Evolutionary conservation across 768 basidiomycete species (phyloP), one percentile per base, ranked within the genome.

Genomic region (Mycena belliarum): DNA sequence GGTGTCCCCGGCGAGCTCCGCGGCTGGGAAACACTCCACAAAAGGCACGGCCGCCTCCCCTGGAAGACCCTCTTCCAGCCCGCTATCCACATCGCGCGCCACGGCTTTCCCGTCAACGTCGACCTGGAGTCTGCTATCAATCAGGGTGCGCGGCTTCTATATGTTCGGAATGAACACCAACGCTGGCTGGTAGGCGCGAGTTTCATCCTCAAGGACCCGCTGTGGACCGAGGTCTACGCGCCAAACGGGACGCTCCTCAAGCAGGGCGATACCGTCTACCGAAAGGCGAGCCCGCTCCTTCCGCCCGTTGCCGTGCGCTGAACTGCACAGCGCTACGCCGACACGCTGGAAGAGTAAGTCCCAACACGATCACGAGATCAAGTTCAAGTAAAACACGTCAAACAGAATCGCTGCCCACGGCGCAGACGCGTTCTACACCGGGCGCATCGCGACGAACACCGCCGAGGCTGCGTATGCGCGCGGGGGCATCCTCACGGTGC

Each of bases 1-100:
- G 89, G 79, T 28, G 84, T 91, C 0, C 90, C 90, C 0, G 85
- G 90, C 10, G 90, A 92, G 70, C 70, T 91, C 49, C 79, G 84
- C 18, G 90, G 89, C 8, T 75, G 89, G 51, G 81, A 85, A 63
- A 81, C 77, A 65, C 84, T 85, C 0, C 87, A 90, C 64, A 68
- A 73, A 41, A 75, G 79, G n/a, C 89, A 86, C 75, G 91, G 89
- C 0, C 76, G 70, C 29, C 69, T 91, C 6, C 74, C 81, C 0
- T 92, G 91, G 90, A 65, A 72, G 28, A 69, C 77, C 11, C 73
- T 91, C 10, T 82, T 92, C 38, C 69, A 78, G 60, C 89, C 89
- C 1, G 81, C 76, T 18, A 80, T 79, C 5, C 71, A 82, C 14
- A 71, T 91, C 1, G 88, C 89, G n/a, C 45, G 57, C 4, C 6